These are phyloP conservation scores for Speleostelium caveatum DNA, from an alignment of 78 protist genomes.

Conservation along the genomic window DNA sequence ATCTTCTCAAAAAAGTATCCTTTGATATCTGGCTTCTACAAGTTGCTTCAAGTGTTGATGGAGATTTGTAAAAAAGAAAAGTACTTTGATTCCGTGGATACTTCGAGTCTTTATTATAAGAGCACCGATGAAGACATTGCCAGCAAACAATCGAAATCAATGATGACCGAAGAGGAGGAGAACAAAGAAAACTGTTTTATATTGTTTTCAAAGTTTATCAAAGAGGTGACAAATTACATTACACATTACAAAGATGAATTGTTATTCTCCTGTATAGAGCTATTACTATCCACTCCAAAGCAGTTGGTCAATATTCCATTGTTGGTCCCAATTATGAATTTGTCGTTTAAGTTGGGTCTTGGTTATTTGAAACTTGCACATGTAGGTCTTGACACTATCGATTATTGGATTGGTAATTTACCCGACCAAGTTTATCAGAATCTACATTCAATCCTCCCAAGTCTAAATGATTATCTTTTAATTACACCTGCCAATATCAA, in stretches of 20 bases:
- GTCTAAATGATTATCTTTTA: constrained; percentile 66
- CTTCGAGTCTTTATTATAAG: neutral
- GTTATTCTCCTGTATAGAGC: constrained; percentile 59
- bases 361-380: constrained; percentile 82
- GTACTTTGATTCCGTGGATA: constrained; percentile 41
- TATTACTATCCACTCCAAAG: constrained; percentile 75
- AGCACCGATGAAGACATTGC: neutral
- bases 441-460: constrained; percentile 41
- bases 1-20: constrained; percentile 53
- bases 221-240: constrained; percentile 38
- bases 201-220: constrained; percentile 54
- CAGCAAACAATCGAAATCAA: neutral
- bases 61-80: constrained; percentile 28
- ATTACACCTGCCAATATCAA: neutral
- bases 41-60: constrained; percentile 49
- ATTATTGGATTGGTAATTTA: constrained; percentile 62
- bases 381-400: constrained; percentile 66
- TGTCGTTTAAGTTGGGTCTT: constrained; percentile 73
- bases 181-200: constrained; percentile 66
- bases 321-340: constrained; percentile 43
- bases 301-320: constrained; percentile 11
- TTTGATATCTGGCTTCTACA: constrained; percentile 79
- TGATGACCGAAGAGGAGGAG: constrained; percentile 23
- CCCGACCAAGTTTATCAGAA: constrained; percentile 34
- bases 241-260: constrained; percentile 83